These are phyloP conservation scores for Debaryomyces sp. DNA, from an alignment of 1,139 yeast species.

Conservation along the genomic window DNA sequence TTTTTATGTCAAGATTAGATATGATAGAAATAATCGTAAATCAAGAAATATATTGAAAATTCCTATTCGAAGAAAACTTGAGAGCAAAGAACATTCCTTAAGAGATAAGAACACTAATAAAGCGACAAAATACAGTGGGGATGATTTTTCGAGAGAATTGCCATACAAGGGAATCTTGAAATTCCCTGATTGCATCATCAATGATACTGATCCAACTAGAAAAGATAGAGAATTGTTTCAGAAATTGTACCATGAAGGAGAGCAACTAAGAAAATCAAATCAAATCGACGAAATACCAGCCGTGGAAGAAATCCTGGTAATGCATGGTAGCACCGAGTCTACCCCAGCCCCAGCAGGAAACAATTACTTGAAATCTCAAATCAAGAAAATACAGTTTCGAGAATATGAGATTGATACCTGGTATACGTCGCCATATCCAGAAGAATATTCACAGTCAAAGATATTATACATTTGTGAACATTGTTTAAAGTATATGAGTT, in stretches of 20 bases:
- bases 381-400: constrained; percentile 65
- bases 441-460: constrained; percentile 68
- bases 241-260: constrained; percentile 27
- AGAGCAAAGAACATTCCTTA: background rate
- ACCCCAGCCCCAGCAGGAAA: constrained; percentile 19
- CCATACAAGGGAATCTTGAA: constrained; percentile 70
- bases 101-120: background rate
- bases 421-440: constrained; percentile 94
- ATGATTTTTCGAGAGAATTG: constrained; percentile 30
- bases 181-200: constrained; percentile 62
- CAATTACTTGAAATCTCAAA: constrained; percentile 29
- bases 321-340: constrained; percentile 12
- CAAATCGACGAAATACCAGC: background rate
- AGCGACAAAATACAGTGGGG: background rate
- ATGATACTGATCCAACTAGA: constrained; percentile 59
- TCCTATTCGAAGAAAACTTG: background rate
- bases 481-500: constrained; percentile 80
- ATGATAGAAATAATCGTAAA: constrained; percentile 2
- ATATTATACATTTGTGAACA: constrained; percentile 79
- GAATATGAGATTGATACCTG: constrained; percentile 81
- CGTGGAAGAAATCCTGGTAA: background rate
- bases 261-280: constrained; percentile 16
- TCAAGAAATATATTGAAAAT: constrained; percentile 3
- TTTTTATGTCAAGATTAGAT: constrained; percentile 8
- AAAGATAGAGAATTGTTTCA: constrained; percentile 55